Conservation (phyloP, 805 yeast genomes). For the Nakazawaea peltata region DNA sequence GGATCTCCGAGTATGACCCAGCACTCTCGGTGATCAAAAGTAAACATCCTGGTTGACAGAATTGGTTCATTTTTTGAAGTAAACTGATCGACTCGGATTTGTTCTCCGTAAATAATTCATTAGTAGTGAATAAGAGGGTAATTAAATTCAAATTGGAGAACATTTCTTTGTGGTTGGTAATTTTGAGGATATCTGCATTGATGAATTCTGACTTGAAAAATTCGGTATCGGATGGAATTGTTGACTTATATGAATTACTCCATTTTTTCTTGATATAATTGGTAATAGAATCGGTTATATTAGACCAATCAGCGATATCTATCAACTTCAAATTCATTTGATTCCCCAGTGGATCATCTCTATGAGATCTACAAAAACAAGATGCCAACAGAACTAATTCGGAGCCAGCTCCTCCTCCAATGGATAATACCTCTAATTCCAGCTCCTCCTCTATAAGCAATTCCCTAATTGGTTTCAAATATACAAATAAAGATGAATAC, state of each 20-base stretch:
- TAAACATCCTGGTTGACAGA: conserved; percentile 49
- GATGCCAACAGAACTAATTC: conserved; percentile 64
- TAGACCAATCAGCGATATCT: conserved; percentile 76
- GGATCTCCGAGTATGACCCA: conserved; percentile 78
- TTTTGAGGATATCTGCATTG: conserved; percentile 27
- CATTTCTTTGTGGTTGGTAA: conserved; percentile 16
- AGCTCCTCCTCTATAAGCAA: conserved; percentile 18
- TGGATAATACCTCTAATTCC: conserved; percentile 39
- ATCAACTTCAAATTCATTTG: conserved; percentile 43
- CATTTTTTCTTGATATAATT: conserved; percentile 40
- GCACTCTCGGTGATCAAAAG: conserved; percentile 80
- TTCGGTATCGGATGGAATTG: conserved; percentile 8
- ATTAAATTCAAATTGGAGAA: conserved; percentile 37
- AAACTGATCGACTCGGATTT: conserved; percentile 51
- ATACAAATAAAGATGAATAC: conserved; percentile 58
- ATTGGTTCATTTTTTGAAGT: conserved; percentile 40
- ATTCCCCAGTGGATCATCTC: conserved; percentile 20
- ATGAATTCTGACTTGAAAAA: conserved; percentile 25
- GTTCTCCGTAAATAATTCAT: conserved; percentile 72
- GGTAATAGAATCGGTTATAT: conserved; percentile 38
- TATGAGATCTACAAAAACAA: conserved; percentile 38
- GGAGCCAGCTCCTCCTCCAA: conserved; percentile 91
- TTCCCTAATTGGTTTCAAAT: conserved; percentile 33
- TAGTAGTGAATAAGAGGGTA: conserved; percentile 78
- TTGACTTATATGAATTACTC: conserved; percentile 39